Evolutionary conservation across 73 alveolate genomes (phyloP), one percentile per base, ranked within the genome.

Genomic region (Paramecium bursaria): DNA sequence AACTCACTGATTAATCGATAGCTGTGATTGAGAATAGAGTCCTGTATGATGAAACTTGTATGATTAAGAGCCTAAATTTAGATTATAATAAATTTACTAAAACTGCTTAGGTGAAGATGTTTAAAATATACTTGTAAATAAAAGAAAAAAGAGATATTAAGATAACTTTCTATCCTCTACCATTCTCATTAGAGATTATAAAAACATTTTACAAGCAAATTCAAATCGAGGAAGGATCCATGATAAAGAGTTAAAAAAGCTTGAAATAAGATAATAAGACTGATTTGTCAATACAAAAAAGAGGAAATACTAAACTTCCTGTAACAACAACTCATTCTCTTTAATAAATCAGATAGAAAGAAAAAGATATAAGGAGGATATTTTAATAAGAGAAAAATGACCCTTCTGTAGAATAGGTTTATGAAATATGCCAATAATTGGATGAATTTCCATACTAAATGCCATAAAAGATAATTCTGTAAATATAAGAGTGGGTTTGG

Each of bases 121-220:
- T 57, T 57, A 57, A n/a, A n/a, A n/a, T n/a, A n/a, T n/a, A n/a
- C n/a, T n/a, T n/a, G n/a, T n/a, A n/a, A n/a, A n/a, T n/a, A n/a
- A n/a, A n/a, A n/a, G n/a, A n/a, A n/a, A n/a, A n/a, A n/a, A n/a
- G n/a, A n/a, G n/a, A n/a, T n/a, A n/a, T n/a, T n/a, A n/a, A n/a
- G n/a, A n/a, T n/a, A n/a, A n/a, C n/a, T n/a, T n/a, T n/a, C n/a
- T 51, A 51, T 51, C 74, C 74, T 6, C 27, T 51, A 9, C 74
- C 74, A 3, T 51, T 25, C 7, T 25, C 74, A 21, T 51, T 25
- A 19, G 3, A 21, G 1, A n/a, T n/a, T n/a, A n/a, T n/a, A n/a
- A n/a, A n/a, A n/a, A n/a, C n/a, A n/a, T n/a, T n/a, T n/a, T n/a
- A n/a, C n/a, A n/a, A n/a, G n/a, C n/a, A n/a, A n/a, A n/a, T n/a